These are phyloP conservation scores for Pichiaceae sp. DNA, from an alignment of 1,139 yeast species.

Conservation along the genomic window DNA sequence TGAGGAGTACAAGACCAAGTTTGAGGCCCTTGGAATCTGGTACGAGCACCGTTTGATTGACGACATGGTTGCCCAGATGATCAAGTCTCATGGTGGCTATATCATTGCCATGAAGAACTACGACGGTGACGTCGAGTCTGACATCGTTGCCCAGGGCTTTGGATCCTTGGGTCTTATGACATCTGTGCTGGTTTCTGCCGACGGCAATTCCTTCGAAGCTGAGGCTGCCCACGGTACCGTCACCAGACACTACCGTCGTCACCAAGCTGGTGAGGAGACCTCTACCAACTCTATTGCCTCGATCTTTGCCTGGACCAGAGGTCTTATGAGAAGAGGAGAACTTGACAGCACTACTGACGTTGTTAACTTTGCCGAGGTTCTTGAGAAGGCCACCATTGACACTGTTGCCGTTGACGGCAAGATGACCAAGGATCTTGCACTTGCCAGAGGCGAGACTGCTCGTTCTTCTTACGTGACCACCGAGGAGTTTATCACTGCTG, in stretches of 20 bases:
- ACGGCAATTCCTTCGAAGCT: conserved; percentile 90
- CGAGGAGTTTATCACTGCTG: conserved; percentile 84
- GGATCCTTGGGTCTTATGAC: conserved; percentile 97
- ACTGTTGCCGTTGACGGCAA: conserved; percentile 79
- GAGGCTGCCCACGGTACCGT: conserved; percentile 99
- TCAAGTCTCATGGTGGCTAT: conserved; percentile 90
- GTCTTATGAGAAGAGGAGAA: conserved; percentile 70
- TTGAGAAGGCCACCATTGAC: conserved; percentile 78
- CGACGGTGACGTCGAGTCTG: conserved; percentile 97
- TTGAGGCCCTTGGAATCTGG: conserved; percentile 78
- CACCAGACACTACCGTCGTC: conserved; percentile 91
- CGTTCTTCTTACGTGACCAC: conserved; percentile 78
- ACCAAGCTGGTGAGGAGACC: conserved; percentile 92
- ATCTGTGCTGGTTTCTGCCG: conserved; percentile 87
- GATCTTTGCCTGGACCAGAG: conserved; percentile 94
- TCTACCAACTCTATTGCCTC: conserved; percentile 99
- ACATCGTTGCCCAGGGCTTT: conserved; percentile 95
- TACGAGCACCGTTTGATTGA: conserved; percentile 94
- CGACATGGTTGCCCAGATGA: conserved; percentile 98
- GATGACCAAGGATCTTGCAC: conserved; percentile 94
- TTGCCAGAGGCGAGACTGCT: conserved; percentile 79
- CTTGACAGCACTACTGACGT: conserved; percentile 83
- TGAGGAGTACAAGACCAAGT: conserved; percentile 53
- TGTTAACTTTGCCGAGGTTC: conserved; percentile 61
- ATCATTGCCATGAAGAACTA: conserved; percentile 94